Percentiles rank a stretch among this genome's conserved stretches.
phyloP scores from a whole-genome alignment of 345 rosid genomes.

The Populus ilicifolia region DNA sequence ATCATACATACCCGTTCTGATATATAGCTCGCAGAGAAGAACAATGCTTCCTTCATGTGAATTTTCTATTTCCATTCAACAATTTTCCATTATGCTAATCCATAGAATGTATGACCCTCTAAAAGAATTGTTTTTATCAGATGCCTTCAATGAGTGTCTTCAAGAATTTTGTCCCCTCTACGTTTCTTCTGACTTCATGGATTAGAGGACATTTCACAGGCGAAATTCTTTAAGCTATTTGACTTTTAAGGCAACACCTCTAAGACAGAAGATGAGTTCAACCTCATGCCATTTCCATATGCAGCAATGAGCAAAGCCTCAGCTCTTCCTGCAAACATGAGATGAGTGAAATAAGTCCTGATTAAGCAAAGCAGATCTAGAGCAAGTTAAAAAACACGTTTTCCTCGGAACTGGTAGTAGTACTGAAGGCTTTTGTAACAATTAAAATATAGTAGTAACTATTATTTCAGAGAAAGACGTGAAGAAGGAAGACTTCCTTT shows the following conservation, averaged over 20 bases:
- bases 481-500: too few species aligned
- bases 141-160: neutral
- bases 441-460: neutral
- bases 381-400: neutral
- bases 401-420: neutral
- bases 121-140: neutral
- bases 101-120: neutral
- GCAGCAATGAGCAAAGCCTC: conserved; percentile 87
- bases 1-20: neutral
- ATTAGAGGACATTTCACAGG: neutral
- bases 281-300: conserved; percentile 56
- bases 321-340: conserved; percentile 56
- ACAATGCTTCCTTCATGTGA: neutral
- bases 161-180: neutral
- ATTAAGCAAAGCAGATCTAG: neutral
- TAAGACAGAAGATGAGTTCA: conserved; percentile 11
- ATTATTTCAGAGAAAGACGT: too few species aligned
- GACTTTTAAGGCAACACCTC: conserved; percentile 6
- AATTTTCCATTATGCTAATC: neutral
- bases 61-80: neutral
- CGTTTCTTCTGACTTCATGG: neutral
- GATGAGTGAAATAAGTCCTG: neutral
- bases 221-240: neutral
- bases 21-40: neutral
- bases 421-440: neutral